phyloP scores from a whole-genome alignment of 192 early-diverging fungal genomes.

The Coemansia sp. region DNA sequence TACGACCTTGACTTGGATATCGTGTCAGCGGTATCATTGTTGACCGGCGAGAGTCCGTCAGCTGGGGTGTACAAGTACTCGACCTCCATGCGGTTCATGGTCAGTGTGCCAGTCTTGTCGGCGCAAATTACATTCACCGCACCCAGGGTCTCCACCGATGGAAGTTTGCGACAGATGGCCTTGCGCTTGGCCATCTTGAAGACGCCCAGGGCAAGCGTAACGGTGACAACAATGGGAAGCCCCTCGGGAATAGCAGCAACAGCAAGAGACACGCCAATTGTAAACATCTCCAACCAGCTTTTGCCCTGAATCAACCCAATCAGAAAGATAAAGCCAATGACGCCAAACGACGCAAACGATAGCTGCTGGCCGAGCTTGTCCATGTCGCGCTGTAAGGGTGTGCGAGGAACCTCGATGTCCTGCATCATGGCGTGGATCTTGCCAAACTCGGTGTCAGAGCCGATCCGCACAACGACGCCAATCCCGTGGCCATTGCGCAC shows the following conservation, averaged over 20 bases:
- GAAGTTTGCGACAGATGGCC: slow-evolving; percentile 94
- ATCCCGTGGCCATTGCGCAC: slow-evolving; percentile 85
- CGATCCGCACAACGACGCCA: slow-evolving; percentile 90
- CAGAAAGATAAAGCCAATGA: slow-evolving; percentile 73
- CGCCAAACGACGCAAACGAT: slow-evolving; percentile 76
- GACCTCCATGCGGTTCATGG: slow-evolving; percentile 94
- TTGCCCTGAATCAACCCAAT: slow-evolving; percentile 88
- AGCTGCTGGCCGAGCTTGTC: slow-evolving; percentile 71
- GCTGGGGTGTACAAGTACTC: slow-evolving; percentile 74
- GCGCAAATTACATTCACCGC: slow-evolving; percentile 95
- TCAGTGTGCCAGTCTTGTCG: slow-evolving; percentile 96
- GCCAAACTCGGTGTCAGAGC: slow-evolving; percentile 92
- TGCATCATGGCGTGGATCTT: slow-evolving; percentile 91
- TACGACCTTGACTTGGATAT: slow-evolving; percentile 40
- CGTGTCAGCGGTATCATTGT: slow-evolving; percentile 13
- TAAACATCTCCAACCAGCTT: slow-evolving; percentile 94
- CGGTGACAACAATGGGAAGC: slow-evolving; percentile 94
- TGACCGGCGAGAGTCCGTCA: slow-evolving; percentile 48
- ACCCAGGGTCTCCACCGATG: slow-evolving; percentile 91
- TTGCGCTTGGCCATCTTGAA: slow-evolving; percentile 88
- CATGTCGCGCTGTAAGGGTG: slow-evolving; percentile 94
- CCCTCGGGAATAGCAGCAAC: slow-evolving; percentile 99
- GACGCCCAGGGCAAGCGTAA: slow-evolving; percentile 90
- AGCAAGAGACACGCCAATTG: slow-evolving; percentile 85
- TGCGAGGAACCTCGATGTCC: slow-evolving; percentile 87